Conservation (phyloP, 2,329 filamentous ascomycete genomes). For the Colletotrichum somersetense region DNA sequence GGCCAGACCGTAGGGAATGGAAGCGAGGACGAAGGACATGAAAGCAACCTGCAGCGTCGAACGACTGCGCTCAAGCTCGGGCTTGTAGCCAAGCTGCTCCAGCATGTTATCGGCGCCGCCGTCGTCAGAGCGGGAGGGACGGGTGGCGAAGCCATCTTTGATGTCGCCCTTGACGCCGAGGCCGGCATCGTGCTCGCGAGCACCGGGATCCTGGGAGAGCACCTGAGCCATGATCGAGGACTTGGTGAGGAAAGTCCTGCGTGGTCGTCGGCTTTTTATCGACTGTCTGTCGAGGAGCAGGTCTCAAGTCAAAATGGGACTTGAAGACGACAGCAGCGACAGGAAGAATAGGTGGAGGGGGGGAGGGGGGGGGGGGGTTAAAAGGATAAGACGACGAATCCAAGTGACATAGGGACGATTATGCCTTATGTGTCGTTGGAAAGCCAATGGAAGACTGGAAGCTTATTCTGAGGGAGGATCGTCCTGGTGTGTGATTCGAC, state of each 20-base stretch:
- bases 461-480: conserved; percentile 16
- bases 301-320: conserved; percentile 5
- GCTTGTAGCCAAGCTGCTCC: conserved; percentile 74
- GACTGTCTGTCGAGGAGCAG: conserved; percentile 13
- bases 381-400: conserved; percentile 18
- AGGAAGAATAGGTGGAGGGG: background rate
- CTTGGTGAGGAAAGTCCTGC: background rate
- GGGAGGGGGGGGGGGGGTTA: conserved; percentile 8
- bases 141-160: conserved; percentile 40
- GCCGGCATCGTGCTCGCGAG: conserved; percentile 40
- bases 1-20: conserved; percentile 79
- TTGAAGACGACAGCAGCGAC: background rate
- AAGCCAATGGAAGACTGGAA: conserved; percentile 6
- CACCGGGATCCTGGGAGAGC: conserved; percentile 42
- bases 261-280: conserved; percentile 1
- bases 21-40: conserved; percentile 82
- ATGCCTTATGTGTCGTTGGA: conserved; percentile 13
- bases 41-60: conserved; percentile 78
- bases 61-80: conserved; percentile 73
- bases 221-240: conserved; percentile 36
- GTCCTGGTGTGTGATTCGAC: conserved; percentile 16
- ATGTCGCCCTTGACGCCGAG: conserved; percentile 29
- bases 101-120: conserved; percentile 72
- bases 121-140: conserved; percentile 46
- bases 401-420: conserved; percentile 36